phyloP scores from a whole-genome alignment of 768 basidiomycete species.

The Russula brevipes region DNA sequence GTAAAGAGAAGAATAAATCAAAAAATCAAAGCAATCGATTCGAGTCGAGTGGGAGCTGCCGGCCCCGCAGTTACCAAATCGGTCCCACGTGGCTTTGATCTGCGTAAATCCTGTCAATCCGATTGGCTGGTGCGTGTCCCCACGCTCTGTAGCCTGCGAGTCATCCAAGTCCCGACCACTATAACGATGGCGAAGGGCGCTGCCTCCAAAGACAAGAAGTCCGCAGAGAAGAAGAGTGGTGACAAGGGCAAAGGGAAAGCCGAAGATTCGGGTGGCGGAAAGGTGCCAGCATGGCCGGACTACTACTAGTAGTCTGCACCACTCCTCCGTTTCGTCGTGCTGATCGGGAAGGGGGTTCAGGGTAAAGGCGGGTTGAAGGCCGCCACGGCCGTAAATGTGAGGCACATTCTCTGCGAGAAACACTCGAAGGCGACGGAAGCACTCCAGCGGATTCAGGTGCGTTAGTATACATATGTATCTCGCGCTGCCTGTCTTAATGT shows the following conservation, averaged over 20 bases:
- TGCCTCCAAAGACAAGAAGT: slow-evolving; percentile 36
- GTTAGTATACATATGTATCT: slow-evolving; percentile 3
- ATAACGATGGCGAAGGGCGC: slow-evolving; percentile 10
- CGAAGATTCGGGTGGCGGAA: slow-evolving; percentile 8
- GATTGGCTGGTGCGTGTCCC: slow-evolving; percentile 8
- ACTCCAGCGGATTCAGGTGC: slow-evolving; percentile 70
- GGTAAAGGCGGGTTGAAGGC: slow-evolving; percentile 62
- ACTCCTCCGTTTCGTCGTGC: background rate
- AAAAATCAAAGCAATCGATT: background rate
- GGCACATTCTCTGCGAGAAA: slow-evolving; percentile 86
- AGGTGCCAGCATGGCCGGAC: background rate
- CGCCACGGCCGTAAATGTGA: slow-evolving; percentile 78
- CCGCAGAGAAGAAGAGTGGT: slow-evolving; percentile 38
- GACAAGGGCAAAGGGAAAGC: slow-evolving; percentile 27
- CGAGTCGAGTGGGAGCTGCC: background rate
- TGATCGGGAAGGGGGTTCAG: slow-evolving; percentile 29
- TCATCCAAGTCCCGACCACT: background rate
- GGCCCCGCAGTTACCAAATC: background rate
- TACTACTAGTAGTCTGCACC: background rate
- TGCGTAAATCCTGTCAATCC: slow-evolving; percentile 2
- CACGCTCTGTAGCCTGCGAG: background rate
- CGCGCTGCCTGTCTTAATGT: background rate
- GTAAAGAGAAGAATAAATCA: background rate
- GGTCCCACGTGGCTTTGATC: slow-evolving; percentile 12
- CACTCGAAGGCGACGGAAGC: slow-evolving; percentile 77